Percentiles rank a stretch among this genome's conserved stretches.
phyloP scores from a whole-genome alignment of 2,329 filamentous ascomycete species.

The Amauroascus verrucosus region DNA sequence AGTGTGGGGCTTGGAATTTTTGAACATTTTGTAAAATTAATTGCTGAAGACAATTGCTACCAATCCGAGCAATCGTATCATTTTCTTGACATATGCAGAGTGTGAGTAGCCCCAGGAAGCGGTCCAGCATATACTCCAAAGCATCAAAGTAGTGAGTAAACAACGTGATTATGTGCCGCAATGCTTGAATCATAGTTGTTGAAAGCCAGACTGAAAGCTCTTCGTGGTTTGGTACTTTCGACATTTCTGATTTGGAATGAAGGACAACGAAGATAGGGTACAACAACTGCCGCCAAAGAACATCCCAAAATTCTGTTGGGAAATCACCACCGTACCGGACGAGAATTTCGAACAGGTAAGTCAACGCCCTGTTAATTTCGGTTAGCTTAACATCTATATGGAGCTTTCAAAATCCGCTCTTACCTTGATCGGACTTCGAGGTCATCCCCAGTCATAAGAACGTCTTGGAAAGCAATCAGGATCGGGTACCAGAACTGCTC shows the following conservation, averaged over 20 bases:
- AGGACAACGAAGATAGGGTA: slow-evolving; percentile 98
- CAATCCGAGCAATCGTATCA: slow-evolving; percentile 93
- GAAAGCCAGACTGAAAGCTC: slow-evolving; percentile 97
- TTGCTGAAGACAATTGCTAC: slow-evolving; percentile 95
- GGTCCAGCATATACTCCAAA: slow-evolving; percentile 92
- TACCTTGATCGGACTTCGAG: slow-evolving; percentile 74
- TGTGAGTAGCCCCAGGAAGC: slow-evolving; percentile 88
- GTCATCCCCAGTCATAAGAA: slow-evolving; percentile 97
- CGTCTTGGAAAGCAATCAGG: slow-evolving; percentile 95
- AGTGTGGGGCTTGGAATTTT: slow-evolving; percentile 80
- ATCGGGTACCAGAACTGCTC: slow-evolving; percentile 99
- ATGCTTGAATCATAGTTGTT: slow-evolving; percentile 96
- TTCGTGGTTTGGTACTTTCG: slow-evolving; percentile 88
- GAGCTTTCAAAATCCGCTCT: not conserved
- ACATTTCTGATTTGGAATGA: slow-evolving; percentile 92
- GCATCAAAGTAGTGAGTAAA: slow-evolving; percentile 98
- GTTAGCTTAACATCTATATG: not conserved
- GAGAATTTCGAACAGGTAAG: slow-evolving; percentile 92
- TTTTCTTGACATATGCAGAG: slow-evolving; percentile 99
- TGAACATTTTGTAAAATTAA: slow-evolving; percentile 91
- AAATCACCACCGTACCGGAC: slow-evolving; percentile 86
- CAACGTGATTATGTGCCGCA: slow-evolving; percentile 95
- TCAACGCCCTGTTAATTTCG: slow-evolving; percentile 52
- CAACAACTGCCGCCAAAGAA: slow-evolving; percentile 88
- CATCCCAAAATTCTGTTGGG: slow-evolving; percentile 94